These are phyloP conservation scores for Cucurbita maxima DNA, from an alignment of 306 rosid genomes.

Conservation along the genomic window DNA sequence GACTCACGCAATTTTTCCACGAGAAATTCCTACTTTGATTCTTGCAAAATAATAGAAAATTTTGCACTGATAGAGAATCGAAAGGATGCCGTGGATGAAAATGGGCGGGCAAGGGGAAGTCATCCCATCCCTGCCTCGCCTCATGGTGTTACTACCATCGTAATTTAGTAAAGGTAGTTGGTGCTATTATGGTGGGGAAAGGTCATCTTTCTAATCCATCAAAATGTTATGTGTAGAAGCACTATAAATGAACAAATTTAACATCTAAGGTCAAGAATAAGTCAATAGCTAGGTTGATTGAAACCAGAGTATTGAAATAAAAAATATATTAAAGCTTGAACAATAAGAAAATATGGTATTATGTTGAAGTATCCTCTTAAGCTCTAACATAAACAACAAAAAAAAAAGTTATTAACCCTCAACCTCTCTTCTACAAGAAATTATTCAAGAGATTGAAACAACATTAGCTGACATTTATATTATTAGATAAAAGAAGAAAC, in stretches of 20 bases:
- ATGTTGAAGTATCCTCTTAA: too few relatives aligned
- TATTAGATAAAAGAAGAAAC: too few relatives aligned
- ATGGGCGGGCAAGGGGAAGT: too few relatives aligned
- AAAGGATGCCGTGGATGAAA: too few relatives aligned
- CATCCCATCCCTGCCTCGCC: too few relatives aligned
- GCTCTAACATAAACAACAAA: background rate
- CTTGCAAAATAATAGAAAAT: too few relatives aligned
- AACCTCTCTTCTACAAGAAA: background rate
- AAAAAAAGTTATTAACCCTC: background rate
- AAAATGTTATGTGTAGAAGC: background rate
- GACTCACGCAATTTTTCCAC: too few relatives aligned
- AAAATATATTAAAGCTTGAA: background rate
- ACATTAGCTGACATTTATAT: too few relatives aligned
- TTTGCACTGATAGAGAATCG: too few relatives aligned
- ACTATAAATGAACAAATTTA: background rate
- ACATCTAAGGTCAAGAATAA: background rate
- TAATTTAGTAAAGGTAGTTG: background rate
- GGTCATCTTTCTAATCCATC: background rate
- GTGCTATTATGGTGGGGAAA: background rate
- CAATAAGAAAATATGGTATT: background rate
- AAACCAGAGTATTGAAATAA: background rate
- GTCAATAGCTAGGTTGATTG: background rate
- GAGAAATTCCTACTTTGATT: too few relatives aligned
- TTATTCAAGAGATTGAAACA: too few relatives aligned
- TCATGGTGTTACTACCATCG: background rate